Conservation (phyloP, 2,329 filamentous ascomycete genomes). For the Zasmidium angulare region DNA sequence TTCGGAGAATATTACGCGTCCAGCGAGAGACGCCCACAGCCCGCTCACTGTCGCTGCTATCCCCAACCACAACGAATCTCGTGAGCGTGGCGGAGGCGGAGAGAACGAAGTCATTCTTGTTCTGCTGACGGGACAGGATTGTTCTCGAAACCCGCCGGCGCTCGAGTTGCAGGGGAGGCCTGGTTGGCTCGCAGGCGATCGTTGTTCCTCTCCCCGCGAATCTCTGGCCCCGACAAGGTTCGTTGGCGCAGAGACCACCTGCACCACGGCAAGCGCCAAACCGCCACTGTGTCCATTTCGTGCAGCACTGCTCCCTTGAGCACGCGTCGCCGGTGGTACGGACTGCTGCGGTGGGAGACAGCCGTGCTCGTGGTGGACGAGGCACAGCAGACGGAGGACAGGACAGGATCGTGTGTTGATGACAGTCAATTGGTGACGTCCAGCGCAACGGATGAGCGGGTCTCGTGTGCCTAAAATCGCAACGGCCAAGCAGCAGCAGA, state of each 20-base stretch:
- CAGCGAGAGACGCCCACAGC: not conserved
- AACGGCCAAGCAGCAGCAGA: not conserved
- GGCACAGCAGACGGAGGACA: not conserved
- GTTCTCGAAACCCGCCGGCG: not conserved
- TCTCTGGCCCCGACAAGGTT: slow-evolving; percentile 2
- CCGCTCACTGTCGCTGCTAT: not conserved
- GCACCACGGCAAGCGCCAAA: slow-evolving; percentile 1
- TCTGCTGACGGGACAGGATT: not conserved
- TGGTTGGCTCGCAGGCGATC: slow-evolving; percentile 1
- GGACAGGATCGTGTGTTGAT: not conserved
- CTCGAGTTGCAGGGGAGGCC: not conserved
- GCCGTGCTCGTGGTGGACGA: not conserved
- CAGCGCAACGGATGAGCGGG: not conserved
- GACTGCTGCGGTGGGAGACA: not conserved
- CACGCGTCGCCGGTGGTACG: slow-evolving; percentile 9
- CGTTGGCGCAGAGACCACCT: slow-evolving; percentile 19
- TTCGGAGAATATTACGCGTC: slow-evolving; percentile 3
- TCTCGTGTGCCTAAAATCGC: not conserved
- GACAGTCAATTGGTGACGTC: not conserved
- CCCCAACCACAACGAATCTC: not conserved
- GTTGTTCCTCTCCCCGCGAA: not conserved
- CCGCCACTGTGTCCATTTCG: not conserved
- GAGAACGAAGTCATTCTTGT: not conserved
- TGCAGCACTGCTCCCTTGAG: not conserved
- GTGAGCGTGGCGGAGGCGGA: not conserved